Percentiles rank a stretch among this genome's conserved stretches.
These are phyloP conservation scores for Osmanthus fragrans DNA, from an alignment of 257 asterid species.

Conservation along the genomic window DNA sequence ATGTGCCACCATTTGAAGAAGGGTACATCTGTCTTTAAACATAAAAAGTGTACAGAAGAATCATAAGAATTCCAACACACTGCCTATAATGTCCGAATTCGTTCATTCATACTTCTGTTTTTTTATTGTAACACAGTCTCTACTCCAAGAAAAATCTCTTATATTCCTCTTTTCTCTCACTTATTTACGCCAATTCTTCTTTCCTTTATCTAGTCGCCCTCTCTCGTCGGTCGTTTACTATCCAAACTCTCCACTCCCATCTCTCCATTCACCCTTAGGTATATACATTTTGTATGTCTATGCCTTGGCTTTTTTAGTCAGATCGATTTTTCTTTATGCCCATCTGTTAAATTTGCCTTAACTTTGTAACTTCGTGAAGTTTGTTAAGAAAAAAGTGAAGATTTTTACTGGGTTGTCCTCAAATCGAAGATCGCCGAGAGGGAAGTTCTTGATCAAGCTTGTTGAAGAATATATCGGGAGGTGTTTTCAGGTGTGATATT, in stretches of 20 bases:
- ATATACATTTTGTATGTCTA: neutral
- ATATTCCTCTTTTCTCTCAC: constrained; percentile 31
- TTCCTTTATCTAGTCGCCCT: constrained; percentile 31
- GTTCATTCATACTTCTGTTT: neutral
- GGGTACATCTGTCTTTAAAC: constrained; percentile 1
- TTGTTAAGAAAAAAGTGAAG: constrained; percentile 13
- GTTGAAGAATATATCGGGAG: constrained; percentile 3
- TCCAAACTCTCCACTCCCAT: neutral
- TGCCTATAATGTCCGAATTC: neutral
- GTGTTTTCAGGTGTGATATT: constrained; percentile 34
- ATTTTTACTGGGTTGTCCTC: constrained; percentile 28
- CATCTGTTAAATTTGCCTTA: neutral
- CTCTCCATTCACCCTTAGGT: neutral
- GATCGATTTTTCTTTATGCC: neutral
- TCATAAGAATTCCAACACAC: neutral
- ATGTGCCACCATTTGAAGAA: neutral
- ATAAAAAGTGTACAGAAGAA: neutral
- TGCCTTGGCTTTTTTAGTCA: neutral
- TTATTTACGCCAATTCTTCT: constrained; percentile 13
- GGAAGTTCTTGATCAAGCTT: constrained; percentile 23
- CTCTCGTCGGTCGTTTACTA: constrained; percentile 26
- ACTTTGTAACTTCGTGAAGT: neutral
- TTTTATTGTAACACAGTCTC: neutral
- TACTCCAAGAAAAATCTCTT: constrained; percentile 31
- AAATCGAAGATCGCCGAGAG: neutral